phyloP scores from a whole-genome alignment of 176 grass and related monocot genomes.

The Dactylis glomerata region DNA sequence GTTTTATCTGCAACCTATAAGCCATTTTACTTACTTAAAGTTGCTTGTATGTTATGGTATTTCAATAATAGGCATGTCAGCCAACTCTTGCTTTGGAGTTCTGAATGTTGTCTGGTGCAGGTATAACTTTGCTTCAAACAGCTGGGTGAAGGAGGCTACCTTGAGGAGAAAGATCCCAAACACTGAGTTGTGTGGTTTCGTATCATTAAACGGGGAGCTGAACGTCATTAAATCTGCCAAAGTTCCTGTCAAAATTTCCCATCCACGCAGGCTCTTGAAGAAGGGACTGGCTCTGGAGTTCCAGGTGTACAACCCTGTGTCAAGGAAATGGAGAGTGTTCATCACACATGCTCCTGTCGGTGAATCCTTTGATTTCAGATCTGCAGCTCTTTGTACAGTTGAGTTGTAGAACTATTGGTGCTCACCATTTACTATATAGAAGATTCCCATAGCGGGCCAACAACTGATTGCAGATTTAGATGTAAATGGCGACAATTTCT shows the following conservation, averaged over 20 bases:
- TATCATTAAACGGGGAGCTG: constrained; percentile 69
- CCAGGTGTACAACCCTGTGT: constrained; percentile 68
- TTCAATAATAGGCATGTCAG: not conserved
- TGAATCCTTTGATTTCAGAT: not conserved
- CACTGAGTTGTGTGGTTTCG: constrained; percentile 54
- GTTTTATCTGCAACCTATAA: not conserved
- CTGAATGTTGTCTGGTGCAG: constrained; percentile 36
- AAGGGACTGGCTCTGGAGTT: constrained; percentile 50
- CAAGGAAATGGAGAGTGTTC: constrained; percentile 71
- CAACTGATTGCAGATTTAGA: not conserved
- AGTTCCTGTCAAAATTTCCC: constrained; percentile 11
- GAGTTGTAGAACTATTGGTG: constrained; percentile 37
- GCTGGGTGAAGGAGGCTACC: constrained; percentile 58
- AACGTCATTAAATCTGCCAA: constrained; percentile 56
- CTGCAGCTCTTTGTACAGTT: constrained; percentile 62
- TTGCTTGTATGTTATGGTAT: not conserved
- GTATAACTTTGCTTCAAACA: constrained; percentile 64
- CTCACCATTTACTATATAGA: not conserved
- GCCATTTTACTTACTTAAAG: not conserved
- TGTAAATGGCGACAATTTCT: not conserved
- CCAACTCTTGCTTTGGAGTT: not conserved
- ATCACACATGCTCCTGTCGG: constrained; percentile 44
- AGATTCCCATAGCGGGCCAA: no score
- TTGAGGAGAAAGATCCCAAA: constrained; percentile 58
- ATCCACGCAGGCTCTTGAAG: constrained; percentile 43